A percentile compares a stretch with the other conserved stretches of the same genome.
Conservation (phyloP, 768 basidiomycete genomes). For the Trametes maxima region DNA sequence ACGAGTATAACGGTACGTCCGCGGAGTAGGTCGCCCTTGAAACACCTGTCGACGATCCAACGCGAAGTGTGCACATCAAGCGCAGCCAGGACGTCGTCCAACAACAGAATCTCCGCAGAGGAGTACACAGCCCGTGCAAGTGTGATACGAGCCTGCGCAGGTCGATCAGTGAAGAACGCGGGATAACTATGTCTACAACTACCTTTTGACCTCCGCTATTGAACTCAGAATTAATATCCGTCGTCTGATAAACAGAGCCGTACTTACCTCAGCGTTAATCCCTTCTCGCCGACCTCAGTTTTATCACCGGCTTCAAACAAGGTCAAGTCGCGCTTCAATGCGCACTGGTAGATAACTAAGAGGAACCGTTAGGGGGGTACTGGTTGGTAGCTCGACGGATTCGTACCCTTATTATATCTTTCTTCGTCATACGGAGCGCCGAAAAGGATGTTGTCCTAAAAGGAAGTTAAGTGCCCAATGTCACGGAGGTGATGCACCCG, state of each 20-base stretch:
- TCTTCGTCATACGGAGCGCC: slow-evolving; percentile 48
- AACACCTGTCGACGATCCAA: slow-evolving; percentile 51
- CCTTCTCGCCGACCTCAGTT: slow-evolving; percentile 49
- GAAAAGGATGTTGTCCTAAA: slow-evolving; percentile 54
- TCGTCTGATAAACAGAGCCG: not conserved
- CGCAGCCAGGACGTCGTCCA: slow-evolving; percentile 69
- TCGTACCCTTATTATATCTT: slow-evolving; percentile 45
- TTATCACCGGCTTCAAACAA: slow-evolving; percentile 39
- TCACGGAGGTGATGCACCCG: not conserved
- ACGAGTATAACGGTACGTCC: slow-evolving; percentile 54
- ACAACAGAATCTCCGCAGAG: slow-evolving; percentile 57
- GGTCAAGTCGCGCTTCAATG: slow-evolving; percentile 34
- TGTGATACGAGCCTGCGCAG: slow-evolving; percentile 46
- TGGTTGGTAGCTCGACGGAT: not conserved
- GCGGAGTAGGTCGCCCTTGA: slow-evolving; percentile 46
- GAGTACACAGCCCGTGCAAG: slow-evolving; percentile 66
- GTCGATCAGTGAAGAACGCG: not conserved
- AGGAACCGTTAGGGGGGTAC: not conserved
- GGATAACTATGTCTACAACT: too few species aligned
- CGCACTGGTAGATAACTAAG: slow-evolving; percentile 41
- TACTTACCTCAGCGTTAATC: slow-evolving; percentile 35
- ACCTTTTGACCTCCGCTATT: slow-evolving; percentile 51
- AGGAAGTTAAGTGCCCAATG: not conserved
- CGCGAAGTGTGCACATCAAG: slow-evolving; percentile 54
- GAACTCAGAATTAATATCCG: not conserved